Conservation (phyloP, 352 stramenopile genomes). For the Lagenidium sp. region DNA sequence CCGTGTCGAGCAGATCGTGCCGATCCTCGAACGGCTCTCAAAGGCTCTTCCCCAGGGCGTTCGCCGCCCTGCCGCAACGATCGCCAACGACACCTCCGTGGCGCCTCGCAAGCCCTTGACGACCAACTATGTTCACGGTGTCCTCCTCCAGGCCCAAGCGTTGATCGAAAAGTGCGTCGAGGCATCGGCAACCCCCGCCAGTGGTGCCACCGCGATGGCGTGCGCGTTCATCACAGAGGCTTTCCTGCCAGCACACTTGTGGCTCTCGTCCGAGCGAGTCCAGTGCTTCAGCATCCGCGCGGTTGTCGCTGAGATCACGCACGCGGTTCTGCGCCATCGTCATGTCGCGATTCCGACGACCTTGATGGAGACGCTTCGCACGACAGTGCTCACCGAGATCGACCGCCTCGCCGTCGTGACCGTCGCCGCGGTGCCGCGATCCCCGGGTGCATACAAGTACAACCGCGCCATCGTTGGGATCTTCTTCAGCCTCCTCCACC, state of each 20-base stretch:
- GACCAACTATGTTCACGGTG: conserved; percentile 57
- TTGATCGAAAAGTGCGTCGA: conserved; percentile 25
- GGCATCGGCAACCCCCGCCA: conserved; percentile 1
- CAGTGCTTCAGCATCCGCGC: conserved; percentile 32
- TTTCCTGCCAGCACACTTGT: conserved; percentile 34
- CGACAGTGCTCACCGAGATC: neutral
- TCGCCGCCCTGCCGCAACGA: neutral
- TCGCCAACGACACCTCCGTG: neutral
- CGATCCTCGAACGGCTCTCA: conserved; percentile 27
- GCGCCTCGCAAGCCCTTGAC: conserved; percentile 11
- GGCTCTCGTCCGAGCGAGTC: conserved; percentile 26
- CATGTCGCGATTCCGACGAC: conserved; percentile 4
- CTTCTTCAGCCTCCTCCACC: conserved; percentile 10
- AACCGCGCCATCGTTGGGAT: conserved; percentile 12
- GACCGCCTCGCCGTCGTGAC: neutral
- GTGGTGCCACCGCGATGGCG: conserved; percentile 11
- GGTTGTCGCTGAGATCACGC: conserved; percentile 40
- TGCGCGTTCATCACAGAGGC: conserved; percentile 19
- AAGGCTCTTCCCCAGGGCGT: conserved; percentile 32
- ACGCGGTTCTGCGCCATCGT: conserved; percentile 28
- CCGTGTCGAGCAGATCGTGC: conserved; percentile 33
- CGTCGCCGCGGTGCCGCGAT: neutral
- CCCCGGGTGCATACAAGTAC: conserved; percentile 12
- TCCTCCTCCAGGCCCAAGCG: conserved; percentile 49
- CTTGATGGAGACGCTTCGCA: conserved; percentile 1